These are phyloP conservation scores for Cyclotella distinguenda DNA, from an alignment of 108 stramenopile genomes.

Conservation along the genomic window DNA sequence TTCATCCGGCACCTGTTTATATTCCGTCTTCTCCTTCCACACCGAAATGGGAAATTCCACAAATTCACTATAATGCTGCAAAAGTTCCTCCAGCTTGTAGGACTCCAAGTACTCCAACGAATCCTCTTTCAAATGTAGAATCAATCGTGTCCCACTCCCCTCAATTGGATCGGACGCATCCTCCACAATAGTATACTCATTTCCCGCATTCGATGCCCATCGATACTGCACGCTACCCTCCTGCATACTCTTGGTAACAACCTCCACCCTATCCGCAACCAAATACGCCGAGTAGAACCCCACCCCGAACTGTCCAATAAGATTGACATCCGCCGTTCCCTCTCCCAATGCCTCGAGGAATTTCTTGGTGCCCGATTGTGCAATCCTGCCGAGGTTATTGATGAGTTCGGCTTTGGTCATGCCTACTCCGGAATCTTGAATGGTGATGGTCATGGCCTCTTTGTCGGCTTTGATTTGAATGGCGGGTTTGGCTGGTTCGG, in stretches of 20 bases:
- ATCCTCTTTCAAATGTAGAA: slow-evolving; percentile 89
- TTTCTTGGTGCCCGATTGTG: slow-evolving; percentile 87
- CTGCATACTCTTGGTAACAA: slow-evolving; percentile 89
- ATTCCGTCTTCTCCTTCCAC: slow-evolving; percentile 93
- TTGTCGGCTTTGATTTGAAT: slow-evolving; percentile 79
- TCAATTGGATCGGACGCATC: slow-evolving; percentile 58
- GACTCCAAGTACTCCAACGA: slow-evolving; percentile 77
- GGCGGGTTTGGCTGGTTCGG: slow-evolving; percentile 47
- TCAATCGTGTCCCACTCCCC: slow-evolving; percentile 80
- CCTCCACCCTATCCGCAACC: slow-evolving; percentile 93
- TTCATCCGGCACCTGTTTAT: slow-evolving; percentile 94
- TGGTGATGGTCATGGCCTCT: slow-evolving; percentile 79
- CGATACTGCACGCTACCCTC: slow-evolving; percentile 52
- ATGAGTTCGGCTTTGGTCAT: slow-evolving; percentile 95
- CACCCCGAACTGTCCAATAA: slow-evolving; percentile 99
- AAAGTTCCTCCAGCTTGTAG: slow-evolving; percentile 72
- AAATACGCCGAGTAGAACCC: slow-evolving; percentile 99
- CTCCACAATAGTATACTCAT: slow-evolving; percentile 69
- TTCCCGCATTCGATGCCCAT: slow-evolving; percentile 82
- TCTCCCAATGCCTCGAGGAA: slow-evolving; percentile 88
- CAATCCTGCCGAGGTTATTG: slow-evolving; percentile 95
- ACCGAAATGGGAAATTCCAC: slow-evolving; percentile 95
- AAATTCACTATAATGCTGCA: slow-evolving; percentile 93
- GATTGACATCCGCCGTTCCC: slow-evolving; percentile 76
- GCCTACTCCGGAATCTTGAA: slow-evolving; percentile 95